Evolutionary conservation across 2,329 filamentous ascomycete genomes (phyloP).

Genomic region (Ophidiomyces ophidiicola): DNA sequence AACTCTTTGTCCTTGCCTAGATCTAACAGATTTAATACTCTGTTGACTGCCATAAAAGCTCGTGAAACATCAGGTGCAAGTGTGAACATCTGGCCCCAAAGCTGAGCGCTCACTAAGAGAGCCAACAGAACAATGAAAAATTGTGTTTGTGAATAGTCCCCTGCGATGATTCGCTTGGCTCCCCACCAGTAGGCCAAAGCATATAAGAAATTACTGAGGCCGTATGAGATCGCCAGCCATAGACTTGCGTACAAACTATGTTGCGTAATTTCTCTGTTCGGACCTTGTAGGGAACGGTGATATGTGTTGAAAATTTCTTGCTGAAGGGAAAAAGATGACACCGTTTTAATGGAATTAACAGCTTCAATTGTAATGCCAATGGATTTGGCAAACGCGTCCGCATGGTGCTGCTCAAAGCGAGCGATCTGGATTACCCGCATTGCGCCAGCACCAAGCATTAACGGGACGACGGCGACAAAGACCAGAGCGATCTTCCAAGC

Average conservation of each 20-base stretch:
- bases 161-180: conserved; percentile 54
- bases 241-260: conserved; percentile 38
- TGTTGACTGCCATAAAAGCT: conserved; percentile 49
- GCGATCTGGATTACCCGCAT: conserved; percentile 54
- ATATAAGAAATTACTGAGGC: conserved; percentile 53
- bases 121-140: conserved; percentile 64
- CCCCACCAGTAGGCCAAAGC: conserved; percentile 74
- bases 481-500: conserved; percentile 68
- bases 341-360: conserved; percentile 40
- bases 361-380: conserved; percentile 43
- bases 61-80: conserved; percentile 63
- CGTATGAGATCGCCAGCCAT: conserved; percentile 36
- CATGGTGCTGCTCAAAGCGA: conserved; percentile 44
- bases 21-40: conserved; percentile 40
- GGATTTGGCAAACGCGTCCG: conserved; percentile 40
- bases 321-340: conserved; percentile 42
- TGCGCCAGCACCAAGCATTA: conserved; percentile 56
- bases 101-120: conserved; percentile 59
- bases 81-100: conserved; percentile 63
- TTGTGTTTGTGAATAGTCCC: conserved; percentile 52
- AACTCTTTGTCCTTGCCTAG: conserved; percentile 26
- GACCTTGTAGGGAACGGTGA: conserved; percentile 34
- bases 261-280: conserved; percentile 39
- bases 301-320: conserved; percentile 38
- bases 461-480: conserved; percentile 54